Conservation (phyloP, 495 filamentous ascomycete genomes). For the Filosporella fistucella region DNA sequence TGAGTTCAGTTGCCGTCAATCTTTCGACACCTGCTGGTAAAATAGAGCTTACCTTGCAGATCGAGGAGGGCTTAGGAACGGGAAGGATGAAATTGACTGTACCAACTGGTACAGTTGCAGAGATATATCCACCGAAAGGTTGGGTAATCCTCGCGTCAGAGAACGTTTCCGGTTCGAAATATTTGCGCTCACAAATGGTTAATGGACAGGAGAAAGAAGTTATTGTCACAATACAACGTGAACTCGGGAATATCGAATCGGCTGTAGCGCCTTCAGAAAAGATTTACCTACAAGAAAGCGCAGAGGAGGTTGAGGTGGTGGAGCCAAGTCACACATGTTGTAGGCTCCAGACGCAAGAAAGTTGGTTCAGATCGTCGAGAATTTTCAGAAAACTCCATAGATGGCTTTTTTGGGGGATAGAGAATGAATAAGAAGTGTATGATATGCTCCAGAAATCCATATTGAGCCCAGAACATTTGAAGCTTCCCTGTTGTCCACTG, state of each 20-base stretch:
- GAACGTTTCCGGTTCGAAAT: neutral
- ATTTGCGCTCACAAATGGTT: neutral
- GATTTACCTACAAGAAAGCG: neutral
- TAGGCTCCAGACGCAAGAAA: no score
- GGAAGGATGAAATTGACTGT: constrained; percentile 2
- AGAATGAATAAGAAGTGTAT: no score
- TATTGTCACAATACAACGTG: neutral
- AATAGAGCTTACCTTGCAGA: constrained; percentile 2
- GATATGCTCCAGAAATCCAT: no score
- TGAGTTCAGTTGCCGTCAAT: constrained; percentile 6
- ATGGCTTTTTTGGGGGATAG: neutral
- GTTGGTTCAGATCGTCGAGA: neutral
- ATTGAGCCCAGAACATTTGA: no score
- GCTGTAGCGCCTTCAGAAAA: neutral
- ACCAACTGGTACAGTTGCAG: constrained; percentile 5
- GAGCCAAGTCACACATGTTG: neutral
- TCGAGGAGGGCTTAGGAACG: neutral
- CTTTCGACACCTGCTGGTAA: neutral
- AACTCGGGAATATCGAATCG: neutral
- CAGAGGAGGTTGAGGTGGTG: neutral
- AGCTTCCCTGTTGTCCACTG: no score
- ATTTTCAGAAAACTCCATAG: neutral
- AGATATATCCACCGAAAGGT: constrained; percentile 8
- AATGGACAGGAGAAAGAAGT: neutral
- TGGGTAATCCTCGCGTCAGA: neutral